Evolutionary conservation across 2,329 filamentous ascomycete genomes (phyloP).

Genomic region (Calonectria multiphialidica): DNA sequence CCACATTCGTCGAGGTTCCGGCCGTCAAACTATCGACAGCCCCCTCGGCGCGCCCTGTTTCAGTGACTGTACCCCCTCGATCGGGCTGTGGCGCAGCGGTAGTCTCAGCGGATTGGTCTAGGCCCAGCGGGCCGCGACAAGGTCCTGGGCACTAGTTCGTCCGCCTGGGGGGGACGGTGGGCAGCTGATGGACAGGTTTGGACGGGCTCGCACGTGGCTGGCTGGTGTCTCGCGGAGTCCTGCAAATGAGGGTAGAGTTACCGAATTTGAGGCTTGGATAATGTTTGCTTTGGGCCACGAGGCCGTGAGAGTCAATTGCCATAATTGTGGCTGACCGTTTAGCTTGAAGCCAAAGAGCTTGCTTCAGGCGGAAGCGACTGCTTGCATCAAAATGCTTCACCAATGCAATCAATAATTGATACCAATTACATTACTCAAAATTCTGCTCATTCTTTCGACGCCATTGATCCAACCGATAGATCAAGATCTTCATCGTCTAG

Average conservation of each 20-base stretch:
- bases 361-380: too few relatives aligned
- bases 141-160: background rate
- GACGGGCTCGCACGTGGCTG: background rate
- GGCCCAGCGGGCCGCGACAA: background rate
- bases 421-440: too few relatives aligned
- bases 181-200: background rate
- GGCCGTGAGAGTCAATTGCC: background rate
- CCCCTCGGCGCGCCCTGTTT: background rate
- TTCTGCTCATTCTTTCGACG: too few relatives aligned
- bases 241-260: background rate
- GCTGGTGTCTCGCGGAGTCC: conserved; percentile 5
- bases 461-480: too few relatives aligned
- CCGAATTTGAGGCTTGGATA: background rate
- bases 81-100: background rate
- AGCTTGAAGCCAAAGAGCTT: background rate
- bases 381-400: too few relatives aligned
- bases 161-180: too few relatives aligned
- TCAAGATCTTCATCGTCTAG: too few relatives aligned
- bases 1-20: background rate
- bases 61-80: background rate
- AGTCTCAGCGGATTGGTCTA: background rate
- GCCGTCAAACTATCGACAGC: background rate
- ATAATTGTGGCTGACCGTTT: background rate
- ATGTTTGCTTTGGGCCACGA: background rate
- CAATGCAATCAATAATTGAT: too few relatives aligned